Conservation (phyloP, 768 basidiomycete species). For the Tricholoma furcatifolium region DNA sequence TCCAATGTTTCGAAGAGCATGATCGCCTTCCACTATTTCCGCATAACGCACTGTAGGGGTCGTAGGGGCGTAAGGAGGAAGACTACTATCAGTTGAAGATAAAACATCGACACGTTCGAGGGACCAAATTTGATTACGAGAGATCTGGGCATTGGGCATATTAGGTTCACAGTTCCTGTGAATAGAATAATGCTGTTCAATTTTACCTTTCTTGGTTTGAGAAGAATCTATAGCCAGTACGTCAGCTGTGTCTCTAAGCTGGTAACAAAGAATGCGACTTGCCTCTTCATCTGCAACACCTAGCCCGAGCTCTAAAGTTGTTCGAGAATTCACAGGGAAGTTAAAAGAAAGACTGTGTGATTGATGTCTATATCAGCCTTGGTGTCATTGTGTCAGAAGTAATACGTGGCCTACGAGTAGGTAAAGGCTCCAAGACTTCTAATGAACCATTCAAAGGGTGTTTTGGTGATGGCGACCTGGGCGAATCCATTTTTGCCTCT, state of each 20-base stretch:
- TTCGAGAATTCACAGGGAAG: neutral
- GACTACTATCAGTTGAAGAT: neutral
- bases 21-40: neutral
- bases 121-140: neutral
- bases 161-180: too few species aligned
- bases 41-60: neutral
- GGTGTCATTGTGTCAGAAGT: neutral
- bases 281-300: slow-evolving; percentile 6
- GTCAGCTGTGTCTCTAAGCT: too few species aligned
- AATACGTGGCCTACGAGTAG: slow-evolving; percentile 2
- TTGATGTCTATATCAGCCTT: neutral
- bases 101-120: neutral
- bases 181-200: too few species aligned
- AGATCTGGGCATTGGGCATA: too few species aligned
- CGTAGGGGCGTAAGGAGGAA: too few species aligned
- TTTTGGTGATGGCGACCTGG: neutral
- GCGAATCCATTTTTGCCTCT: neutral
- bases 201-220: neutral
- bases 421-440: slow-evolving; percentile 1
- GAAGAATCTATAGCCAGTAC: neutral
- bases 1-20: neutral
- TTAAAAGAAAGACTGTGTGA: slow-evolving; percentile 1
- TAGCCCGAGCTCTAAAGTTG: slow-evolving; percentile 1
- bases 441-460: slow-evolving; percentile 3
- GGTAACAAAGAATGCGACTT: neutral